Base-by-base conservation (phyloP, 2,329 filamentous ascomycete genomes). In the Sporothrix globosa region DNA sequence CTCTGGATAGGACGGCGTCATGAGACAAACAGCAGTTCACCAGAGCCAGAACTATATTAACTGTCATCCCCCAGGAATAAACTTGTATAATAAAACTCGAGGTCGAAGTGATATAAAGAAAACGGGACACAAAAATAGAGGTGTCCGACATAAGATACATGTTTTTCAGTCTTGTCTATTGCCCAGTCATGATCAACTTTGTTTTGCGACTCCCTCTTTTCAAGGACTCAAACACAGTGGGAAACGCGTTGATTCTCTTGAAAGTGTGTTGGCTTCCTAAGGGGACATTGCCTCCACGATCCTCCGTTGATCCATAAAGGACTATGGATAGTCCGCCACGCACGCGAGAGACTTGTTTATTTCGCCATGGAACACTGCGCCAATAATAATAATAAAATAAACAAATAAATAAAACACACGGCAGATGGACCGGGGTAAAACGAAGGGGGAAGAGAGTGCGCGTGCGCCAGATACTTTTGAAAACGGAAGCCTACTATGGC, bases 131-230 rank as follows among this genome's bases (percentile, higher is more conserved):
- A 67, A 54, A 30, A 68, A 58, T n/a, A 56, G 52, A 58, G 24
- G 46, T 54, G 27, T 54, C 65, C 50, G 52, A 48, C 66, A 27
- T 68, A 68, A 68, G 65, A 68, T 46, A 56, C 66, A 68, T 54
- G 46, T 65, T 24, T n/a, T 52, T 27, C 63, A 53, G 48, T 61
- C 56, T 34, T 54, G 19, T 4, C 4, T 44, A 3, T 14, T 44
- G 41, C 41, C 14, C 61, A 50, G 61, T 52, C 61, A 50, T 56
- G 48, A 13, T 56, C 39, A 58, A 30, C 52, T 56, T 68, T 58
- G n/a, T 68, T 41, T 68, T 27, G 44, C 17, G 41, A 17, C 60
- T 67, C 30, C 48, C 48, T 53, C 48, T 46, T 30, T 67, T 52
- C 7, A 46, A 14, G 44, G 13, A 17, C 13, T 14, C 13, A 13